Conservation (phyloP, 1,284 basidiomycete species). For the Anthracocystis setariae region DNA sequence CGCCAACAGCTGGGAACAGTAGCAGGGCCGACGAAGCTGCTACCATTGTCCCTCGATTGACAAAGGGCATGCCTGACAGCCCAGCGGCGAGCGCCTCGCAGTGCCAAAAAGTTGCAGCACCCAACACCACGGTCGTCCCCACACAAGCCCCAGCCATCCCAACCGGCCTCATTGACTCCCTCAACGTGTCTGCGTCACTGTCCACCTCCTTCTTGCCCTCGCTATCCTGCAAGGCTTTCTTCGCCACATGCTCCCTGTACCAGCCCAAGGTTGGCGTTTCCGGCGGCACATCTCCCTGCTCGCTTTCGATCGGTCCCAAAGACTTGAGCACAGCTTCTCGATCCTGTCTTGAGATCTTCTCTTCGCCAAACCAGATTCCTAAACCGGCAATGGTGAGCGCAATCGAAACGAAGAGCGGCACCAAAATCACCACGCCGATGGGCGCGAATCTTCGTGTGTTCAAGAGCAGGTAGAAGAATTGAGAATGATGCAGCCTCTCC, state of each 20-base stretch:
- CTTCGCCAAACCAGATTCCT: conserved; percentile 30
- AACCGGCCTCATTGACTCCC: conserved; percentile 27
- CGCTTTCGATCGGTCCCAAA: background rate
- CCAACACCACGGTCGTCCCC: conserved; percentile 3
- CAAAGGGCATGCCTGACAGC: background rate
- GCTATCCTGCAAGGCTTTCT: background rate
- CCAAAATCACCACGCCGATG: conserved; percentile 53
- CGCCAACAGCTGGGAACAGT: background rate
- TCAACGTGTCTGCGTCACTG: conserved; percentile 6
- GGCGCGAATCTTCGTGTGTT: conserved; percentile 57
- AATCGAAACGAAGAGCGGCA: conserved; percentile 57
- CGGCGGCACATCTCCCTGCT: conserved; percentile 18
- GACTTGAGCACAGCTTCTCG: conserved; percentile 15
- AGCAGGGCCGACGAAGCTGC: conserved; percentile 1
- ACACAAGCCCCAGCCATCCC: conserved; percentile 20
- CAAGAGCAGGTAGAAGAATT: conserved; percentile 65
- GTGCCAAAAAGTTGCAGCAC: conserved; percentile 4
- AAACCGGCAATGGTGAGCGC: conserved; percentile 58
- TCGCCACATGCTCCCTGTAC: conserved; percentile 23
- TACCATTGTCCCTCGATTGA: background rate
- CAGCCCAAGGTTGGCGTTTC: conserved; percentile 28
- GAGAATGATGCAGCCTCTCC: conserved; percentile 67
- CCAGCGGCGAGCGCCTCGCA: conserved; percentile 2
- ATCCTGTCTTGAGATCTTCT: conserved; percentile 17
- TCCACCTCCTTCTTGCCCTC: conserved; percentile 2